Evolutionary conservation across 2,329 filamentous ascomycete genomes (phyloP).

Genomic region (Claviceps pazoutovae): DNA sequence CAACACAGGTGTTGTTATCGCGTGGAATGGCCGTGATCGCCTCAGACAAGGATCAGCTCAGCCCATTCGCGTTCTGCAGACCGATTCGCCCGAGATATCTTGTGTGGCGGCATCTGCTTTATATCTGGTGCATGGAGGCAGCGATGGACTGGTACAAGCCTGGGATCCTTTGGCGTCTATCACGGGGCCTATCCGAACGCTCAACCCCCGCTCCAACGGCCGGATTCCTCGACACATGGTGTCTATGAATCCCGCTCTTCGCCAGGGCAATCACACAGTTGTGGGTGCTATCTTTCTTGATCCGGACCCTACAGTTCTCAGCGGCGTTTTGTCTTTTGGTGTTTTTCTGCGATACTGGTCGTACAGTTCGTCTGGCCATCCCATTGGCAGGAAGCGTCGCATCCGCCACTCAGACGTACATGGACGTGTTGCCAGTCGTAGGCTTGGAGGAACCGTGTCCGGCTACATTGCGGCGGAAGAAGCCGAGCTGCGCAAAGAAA

Average conservation of each 20-base stretch:
- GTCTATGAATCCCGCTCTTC: slow-evolving; percentile 39
- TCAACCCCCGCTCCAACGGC: slow-evolving; percentile 74
- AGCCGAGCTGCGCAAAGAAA: slow-evolving; percentile 63
- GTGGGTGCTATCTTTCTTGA: slow-evolving; percentile 78
- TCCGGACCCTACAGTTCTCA: slow-evolving; percentile 70
- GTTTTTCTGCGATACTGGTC: slow-evolving; percentile 86
- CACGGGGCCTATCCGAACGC: slow-evolving; percentile 62
- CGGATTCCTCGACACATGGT: slow-evolving; percentile 62
- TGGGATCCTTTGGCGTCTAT: slow-evolving; percentile 92
- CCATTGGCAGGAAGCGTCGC: slow-evolving; percentile 65
- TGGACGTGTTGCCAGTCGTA: slow-evolving; percentile 34
- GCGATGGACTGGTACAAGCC: slow-evolving; percentile 85
- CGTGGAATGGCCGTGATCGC: slow-evolving; percentile 73
- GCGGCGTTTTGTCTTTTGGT: slow-evolving; percentile 77
- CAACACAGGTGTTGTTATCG: slow-evolving; percentile 55
- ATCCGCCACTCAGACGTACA: slow-evolving; percentile 52
- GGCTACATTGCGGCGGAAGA: slow-evolving; percentile 81
- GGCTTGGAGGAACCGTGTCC: slow-evolving; percentile 53
- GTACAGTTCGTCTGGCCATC: slow-evolving; percentile 71
- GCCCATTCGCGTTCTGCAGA: slow-evolving; percentile 72
- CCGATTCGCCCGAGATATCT: slow-evolving; percentile 78
- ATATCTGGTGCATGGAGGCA: slow-evolving; percentile 84
- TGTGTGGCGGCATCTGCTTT: slow-evolving; percentile 71
- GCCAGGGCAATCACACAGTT: slow-evolving; percentile 63
- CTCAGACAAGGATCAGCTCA: slow-evolving; percentile 32